A percentile compares a stretch with the other conserved stretches of the same genome.
phyloP scores from a whole-genome alignment of 108 stramenopile species.

The Stephanodiscus minutulus region DNA sequence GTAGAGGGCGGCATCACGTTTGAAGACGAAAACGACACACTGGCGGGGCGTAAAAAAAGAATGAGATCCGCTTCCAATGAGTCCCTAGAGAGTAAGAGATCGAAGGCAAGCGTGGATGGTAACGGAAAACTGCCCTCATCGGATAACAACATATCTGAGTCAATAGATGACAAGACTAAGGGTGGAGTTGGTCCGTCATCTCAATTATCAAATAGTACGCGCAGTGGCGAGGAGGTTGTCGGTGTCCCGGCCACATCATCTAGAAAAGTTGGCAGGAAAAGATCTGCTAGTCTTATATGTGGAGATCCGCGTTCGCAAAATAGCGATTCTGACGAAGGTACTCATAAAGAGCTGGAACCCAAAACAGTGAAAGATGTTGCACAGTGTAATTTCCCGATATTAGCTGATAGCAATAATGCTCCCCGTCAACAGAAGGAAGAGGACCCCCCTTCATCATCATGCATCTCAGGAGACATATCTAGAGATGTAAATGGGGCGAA shows the following conservation, averaged over 20 bases:
- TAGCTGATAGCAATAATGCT: background rate
- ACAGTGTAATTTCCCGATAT: background rate
- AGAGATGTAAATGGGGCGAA: background rate
- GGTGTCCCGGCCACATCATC: background rate
- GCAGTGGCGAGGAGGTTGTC: background rate
- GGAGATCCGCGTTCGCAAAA: background rate
- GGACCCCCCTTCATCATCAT: background rate
- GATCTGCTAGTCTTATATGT: background rate
- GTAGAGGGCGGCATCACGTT: background rate
- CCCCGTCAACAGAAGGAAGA: background rate
- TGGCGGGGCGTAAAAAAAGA: background rate
- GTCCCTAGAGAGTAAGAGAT: constrained; percentile 6
- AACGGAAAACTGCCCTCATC: background rate
- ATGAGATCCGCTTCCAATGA: background rate
- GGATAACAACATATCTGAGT: background rate
- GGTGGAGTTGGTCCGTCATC: background rate
- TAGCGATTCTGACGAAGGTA: background rate
- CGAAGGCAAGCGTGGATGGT: background rate
- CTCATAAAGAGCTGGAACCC: background rate
- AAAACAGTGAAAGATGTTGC: background rate
- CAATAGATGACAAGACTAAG: background rate
- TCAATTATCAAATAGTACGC: background rate
- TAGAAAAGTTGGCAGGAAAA: constrained; percentile 3
- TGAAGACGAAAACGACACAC: background rate
- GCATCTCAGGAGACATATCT: background rate